Evolutionary conservation across 192 early-diverging fungal species (phyloP).

Genomic region (Globomyces pollinis-pini): DNA sequence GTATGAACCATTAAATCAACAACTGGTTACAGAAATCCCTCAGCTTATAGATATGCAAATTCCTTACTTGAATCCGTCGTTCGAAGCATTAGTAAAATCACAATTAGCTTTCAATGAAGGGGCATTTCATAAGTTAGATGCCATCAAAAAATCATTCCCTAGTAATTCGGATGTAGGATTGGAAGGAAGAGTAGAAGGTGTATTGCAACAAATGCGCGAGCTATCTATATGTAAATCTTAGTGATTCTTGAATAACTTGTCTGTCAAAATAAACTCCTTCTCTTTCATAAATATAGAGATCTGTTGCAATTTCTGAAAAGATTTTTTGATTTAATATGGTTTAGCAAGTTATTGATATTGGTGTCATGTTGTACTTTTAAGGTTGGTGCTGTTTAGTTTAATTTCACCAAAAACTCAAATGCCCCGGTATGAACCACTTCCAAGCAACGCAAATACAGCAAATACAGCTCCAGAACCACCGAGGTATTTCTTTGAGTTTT

Average conservation of each 20-base stretch:
- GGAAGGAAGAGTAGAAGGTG: slow-evolving; percentile 70
- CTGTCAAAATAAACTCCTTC: no score
- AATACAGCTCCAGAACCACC: neutral
- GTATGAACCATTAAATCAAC: slow-evolving; percentile 76
- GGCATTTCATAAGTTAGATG: slow-evolving; percentile 67
- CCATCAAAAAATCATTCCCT: slow-evolving; percentile 36
- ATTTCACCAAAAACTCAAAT: neutral
- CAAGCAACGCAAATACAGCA: neutral
- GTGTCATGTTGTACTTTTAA: no score
- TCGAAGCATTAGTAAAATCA: slow-evolving; percentile 90
- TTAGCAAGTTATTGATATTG: no score
- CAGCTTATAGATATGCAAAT: slow-evolving; percentile 82
- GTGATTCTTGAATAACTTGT: no score
- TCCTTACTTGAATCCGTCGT: slow-evolving; percentile 87
- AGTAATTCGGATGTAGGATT: slow-evolving; percentile 46
- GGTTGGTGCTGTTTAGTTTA: no score
- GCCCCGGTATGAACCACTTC: slow-evolving; percentile 10
- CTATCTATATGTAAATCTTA: slow-evolving; percentile 71
- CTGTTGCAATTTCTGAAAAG: neutral
- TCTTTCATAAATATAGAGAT: neutral
- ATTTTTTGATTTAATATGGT: no score
- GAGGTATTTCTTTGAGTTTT: neutral
- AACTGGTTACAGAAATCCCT: slow-evolving; percentile 80
- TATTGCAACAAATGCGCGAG: slow-evolving; percentile 83
- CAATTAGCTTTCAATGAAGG: slow-evolving; percentile 87